A percentile compares a stretch with the other conserved stretches of the same genome.
Evolutionary conservation across 2,329 filamentous ascomycete species (phyloP).

Genomic region (Acephala macrosclerotiorum): DNA sequence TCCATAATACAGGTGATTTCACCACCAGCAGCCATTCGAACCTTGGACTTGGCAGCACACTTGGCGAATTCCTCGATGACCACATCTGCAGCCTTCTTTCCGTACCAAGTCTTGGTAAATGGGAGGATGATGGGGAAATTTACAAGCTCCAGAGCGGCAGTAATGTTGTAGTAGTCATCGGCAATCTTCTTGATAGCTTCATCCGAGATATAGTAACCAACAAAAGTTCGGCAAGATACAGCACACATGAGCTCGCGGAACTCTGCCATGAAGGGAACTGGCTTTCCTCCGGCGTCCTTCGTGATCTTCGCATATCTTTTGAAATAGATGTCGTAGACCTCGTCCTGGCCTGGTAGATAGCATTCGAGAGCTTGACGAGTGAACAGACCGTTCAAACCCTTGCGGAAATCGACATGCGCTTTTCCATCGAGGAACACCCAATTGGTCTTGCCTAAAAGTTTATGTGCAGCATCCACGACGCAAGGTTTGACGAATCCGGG

Average conservation of each 20-base stretch:
- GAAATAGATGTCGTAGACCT: conserved; percentile 90
- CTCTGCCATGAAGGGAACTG: conserved; percentile 85
- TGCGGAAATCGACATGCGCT: conserved; percentile 94
- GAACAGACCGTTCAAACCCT: conserved; percentile 94
- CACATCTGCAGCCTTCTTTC: conserved; percentile 94
- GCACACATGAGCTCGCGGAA: conserved; percentile 97
- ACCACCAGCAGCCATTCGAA: conserved; percentile 87
- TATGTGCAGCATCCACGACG: conserved; percentile 92
- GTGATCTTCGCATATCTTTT: conserved; percentile 79
- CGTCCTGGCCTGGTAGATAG: conserved; percentile 92
- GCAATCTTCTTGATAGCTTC: conserved; percentile 92
- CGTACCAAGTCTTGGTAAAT: conserved; percentile 96
- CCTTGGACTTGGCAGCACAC: conserved; percentile 92
- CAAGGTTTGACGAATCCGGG: conserved; percentile 92
- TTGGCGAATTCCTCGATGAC: conserved; percentile 88
- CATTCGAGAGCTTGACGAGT: conserved; percentile 86
- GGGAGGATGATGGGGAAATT: conserved; percentile 98
- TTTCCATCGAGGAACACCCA: conserved; percentile 98
- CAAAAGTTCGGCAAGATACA: conserved; percentile 94
- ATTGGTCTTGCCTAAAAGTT: conserved; percentile 89
- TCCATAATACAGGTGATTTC: conserved; percentile 94
- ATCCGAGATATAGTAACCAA: conserved; percentile 93
- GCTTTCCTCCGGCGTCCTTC: conserved; percentile 73
- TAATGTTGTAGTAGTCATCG: conserved; percentile 96
- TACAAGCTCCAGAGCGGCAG: conserved; percentile 92